Conservation (phyloP, 495 filamentous ascomycete genomes). For the Tuber magnatum region DNA sequence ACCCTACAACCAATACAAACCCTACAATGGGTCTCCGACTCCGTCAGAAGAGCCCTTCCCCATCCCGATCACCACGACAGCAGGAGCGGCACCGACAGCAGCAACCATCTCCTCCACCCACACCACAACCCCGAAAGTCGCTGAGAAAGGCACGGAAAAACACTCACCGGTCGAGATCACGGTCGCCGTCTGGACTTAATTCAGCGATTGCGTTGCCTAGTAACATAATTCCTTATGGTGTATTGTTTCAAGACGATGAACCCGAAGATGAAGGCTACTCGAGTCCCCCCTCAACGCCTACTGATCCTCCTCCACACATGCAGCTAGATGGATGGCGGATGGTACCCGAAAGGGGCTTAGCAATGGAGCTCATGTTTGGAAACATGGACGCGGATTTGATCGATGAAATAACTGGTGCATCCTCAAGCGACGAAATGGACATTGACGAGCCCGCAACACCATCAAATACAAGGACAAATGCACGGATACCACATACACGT, state of each 20-base stretch:
- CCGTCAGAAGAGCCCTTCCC: constrained; percentile 19
- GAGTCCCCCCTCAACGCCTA: constrained; percentile 26
- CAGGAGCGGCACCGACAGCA: constrained; percentile 5
- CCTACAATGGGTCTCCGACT: constrained; percentile 30
- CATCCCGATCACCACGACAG: constrained; percentile 23
- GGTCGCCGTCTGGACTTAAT: constrained; percentile 16
- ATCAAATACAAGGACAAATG: constrained; percentile 4
- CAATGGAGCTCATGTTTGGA: constrained; percentile 37
- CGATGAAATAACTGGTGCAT: constrained; percentile 31
- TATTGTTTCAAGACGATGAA: constrained; percentile 33
- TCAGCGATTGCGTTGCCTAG: constrained; percentile 30
- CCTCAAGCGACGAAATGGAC: constrained; percentile 27
- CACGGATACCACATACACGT: constrained; percentile 15
- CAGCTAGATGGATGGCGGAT: constrained; percentile 21
- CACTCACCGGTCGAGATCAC: constrained; percentile 23
- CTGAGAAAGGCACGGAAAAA: constrained; percentile 19
- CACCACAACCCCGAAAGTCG: constrained; percentile 23
- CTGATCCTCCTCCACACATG: constrained; percentile 16
- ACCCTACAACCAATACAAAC: constrained; percentile 1
- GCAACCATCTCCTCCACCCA: constrained; percentile 14
- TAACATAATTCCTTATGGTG: constrained; percentile 26
- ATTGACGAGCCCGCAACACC: constrained; percentile 9
- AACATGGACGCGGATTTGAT: constrained; percentile 37
- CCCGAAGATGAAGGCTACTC: constrained; percentile 36
- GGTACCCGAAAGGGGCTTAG: constrained; percentile 21